Conservation (phyloP, 2,329 filamentous ascomycete species). For the Colletotrichum agaves region DNA sequence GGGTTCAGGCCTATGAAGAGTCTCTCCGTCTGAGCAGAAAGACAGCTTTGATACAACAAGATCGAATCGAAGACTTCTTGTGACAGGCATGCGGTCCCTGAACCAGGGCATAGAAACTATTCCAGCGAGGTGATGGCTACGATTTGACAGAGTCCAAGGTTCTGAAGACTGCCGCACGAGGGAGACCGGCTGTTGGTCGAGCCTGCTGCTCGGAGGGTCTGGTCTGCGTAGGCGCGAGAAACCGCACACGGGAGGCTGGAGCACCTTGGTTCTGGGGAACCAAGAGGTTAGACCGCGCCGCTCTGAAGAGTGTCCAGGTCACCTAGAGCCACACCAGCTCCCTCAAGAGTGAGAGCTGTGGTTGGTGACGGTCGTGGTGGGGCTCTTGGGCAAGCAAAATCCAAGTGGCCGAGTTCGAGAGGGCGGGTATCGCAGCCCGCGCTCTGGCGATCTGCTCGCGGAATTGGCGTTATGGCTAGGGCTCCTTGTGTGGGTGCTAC, state of each 20-base stretch:
- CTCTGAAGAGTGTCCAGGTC: constrained; percentile 18
- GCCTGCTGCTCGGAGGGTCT: neutral
- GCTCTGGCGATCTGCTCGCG: constrained; percentile 22
- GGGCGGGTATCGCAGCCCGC: constrained; percentile 26
- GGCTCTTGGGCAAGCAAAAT: constrained; percentile 16
- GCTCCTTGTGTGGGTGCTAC: constrained; percentile 25
- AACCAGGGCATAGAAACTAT: constrained; percentile 21
- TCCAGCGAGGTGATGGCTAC: neutral
- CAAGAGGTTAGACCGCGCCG: constrained; percentile 10
- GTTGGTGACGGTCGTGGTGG: constrained; percentile 31
- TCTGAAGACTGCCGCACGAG: neutral
- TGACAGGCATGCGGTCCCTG: neutral
- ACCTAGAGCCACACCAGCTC: constrained; percentile 28
- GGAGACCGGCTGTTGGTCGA: neutral
- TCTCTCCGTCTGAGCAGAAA: neutral
- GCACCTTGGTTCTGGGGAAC: constrained; percentile 10
- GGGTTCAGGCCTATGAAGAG: neutral
- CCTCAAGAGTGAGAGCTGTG: constrained; percentile 2
- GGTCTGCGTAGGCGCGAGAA: neutral
- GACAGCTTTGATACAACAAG: neutral
- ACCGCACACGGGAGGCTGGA: neutral
- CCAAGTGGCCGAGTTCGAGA: constrained; percentile 5
- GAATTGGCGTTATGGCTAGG: constrained; percentile 27
- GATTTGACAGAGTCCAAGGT: neutral
- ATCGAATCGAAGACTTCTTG: neutral